Base-by-base conservation (phyloP, 257 asterid genomes). In the Penstemon newberryi region DNA sequence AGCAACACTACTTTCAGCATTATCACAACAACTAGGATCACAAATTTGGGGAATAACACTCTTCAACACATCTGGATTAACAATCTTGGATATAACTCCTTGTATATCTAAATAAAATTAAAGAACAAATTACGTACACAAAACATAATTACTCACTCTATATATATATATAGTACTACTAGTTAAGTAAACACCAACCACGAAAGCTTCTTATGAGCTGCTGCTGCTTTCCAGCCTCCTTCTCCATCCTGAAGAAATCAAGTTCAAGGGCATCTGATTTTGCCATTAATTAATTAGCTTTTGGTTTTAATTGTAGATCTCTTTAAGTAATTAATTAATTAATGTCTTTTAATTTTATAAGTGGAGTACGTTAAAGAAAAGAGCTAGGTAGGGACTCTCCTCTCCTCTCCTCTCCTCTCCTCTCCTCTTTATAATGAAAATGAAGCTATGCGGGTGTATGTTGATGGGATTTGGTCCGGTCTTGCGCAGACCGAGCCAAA, bases 41-140 rank as follows among this genome's bases (percentile, higher is more conserved):
- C 11, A 64, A 54, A 56, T 5, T 13, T n/a, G 56, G 59, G 61
- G 4, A 25, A 82, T 82, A 66, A 82, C 82, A 59, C 79, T 72
- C 75, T 78, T 85, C 70, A 85, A 70, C 33, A 85, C 69, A 57
- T 82, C 86, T 3, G 87, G 90, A 62, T 80, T 80, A 73, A 15
- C 18, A 15, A 85, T 82, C 83, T 80, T 85, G 4, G 86, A 71
- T 47, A 82, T 72, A 40, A 78, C 77, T 3, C 81, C 64, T 63
- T 85, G 90, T 40, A 85, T 78, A 51, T 82, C 87, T 85, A 67
- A 78, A 45, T 5, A 40, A 36, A 11, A 5, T 18, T 10, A 4
- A 36, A 54, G 46, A 6, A 15, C 41, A 5, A 13, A 57, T 18
- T 36, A 49, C 5, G 8, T n/a, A n/a, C n/a, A n/a, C n/a, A n/a